phyloP scores from a whole-genome alignment of 352 stramenopile genomes.

The Phytophthora tubulina region DNA sequence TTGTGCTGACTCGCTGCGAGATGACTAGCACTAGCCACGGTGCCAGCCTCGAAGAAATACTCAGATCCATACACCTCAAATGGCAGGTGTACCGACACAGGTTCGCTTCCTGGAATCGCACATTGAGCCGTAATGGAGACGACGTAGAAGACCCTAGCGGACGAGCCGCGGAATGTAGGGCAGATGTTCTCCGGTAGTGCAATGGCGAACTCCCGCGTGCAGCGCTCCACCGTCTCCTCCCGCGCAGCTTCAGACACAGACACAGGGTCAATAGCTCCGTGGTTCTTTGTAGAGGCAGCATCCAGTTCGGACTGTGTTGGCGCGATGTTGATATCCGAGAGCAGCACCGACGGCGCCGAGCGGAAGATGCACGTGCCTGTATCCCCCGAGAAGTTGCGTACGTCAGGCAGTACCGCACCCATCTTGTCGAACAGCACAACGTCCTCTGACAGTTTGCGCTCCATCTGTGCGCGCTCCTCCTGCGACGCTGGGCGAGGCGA shows the following conservation, averaged over 20 bases:
- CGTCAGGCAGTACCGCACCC: slow-evolving; percentile 38
- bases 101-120: slow-evolving; percentile 35
- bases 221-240: slow-evolving; percentile 52
- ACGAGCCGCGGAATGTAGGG: slow-evolving; percentile 66
- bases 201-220: slow-evolving; percentile 64
- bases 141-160: slow-evolving; percentile 70
- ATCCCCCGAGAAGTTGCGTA: slow-evolving; percentile 63
- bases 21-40: slow-evolving; percentile 45
- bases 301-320: slow-evolving; percentile 46
- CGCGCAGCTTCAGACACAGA: slow-evolving; percentile 21
- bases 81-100: slow-evolving; percentile 61
- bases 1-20: slow-evolving; percentile 29
- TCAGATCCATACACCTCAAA: slow-evolving; percentile 69
- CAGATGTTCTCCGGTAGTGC: slow-evolving; percentile 57
- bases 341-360: slow-evolving; percentile 58
- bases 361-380: slow-evolving; percentile 69
- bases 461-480: slow-evolving; percentile 31
- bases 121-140: slow-evolving; percentile 61
- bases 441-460: slow-evolving; percentile 33
- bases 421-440: slow-evolving; percentile 44
- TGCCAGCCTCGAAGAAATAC: slow-evolving; percentile 56
- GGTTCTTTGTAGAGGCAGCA: slow-evolving; percentile 11
- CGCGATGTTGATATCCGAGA: slow-evolving; percentile 69
- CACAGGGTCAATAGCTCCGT: slow-evolving; percentile 16
- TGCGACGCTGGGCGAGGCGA: slow-evolving; percentile 58